These are phyloP conservation scores for Dendrobium nobile DNA, from an alignment of 106 monocot species.

Conservation along the genomic window DNA sequence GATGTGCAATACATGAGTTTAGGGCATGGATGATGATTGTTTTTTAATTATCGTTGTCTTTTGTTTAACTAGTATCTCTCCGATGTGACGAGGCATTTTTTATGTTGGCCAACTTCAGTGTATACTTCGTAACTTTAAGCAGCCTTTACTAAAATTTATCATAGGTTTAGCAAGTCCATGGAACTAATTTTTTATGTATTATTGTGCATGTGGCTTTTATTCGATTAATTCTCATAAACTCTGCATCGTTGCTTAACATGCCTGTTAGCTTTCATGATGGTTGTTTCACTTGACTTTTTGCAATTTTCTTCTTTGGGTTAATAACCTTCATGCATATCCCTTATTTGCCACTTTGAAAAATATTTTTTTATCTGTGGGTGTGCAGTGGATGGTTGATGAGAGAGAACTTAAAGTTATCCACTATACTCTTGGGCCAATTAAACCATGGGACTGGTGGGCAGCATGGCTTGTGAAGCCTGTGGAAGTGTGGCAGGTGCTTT, in stretches of 20 bases:
- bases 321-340: background rate
- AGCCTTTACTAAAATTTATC: background rate
- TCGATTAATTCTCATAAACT: background rate
- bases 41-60: background rate
- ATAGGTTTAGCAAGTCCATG: background rate
- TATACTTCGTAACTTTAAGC: background rate
- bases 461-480: constrained; percentile 98
- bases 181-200: background rate
- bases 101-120: background rate
- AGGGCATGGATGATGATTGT: background rate
- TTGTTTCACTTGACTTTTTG: background rate
- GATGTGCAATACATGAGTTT: background rate
- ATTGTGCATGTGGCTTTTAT: background rate
- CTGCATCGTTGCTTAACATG: background rate
- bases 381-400: constrained; percentile 99
- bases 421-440: constrained; percentile 96
- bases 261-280: background rate
- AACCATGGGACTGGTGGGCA: constrained; percentile 99
- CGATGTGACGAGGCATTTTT: background rate
- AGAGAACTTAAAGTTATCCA: constrained; percentile 89
- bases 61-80: background rate
- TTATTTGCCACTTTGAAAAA: background rate
- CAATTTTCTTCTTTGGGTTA: background rate
- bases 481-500: constrained; percentile 87
- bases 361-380: constrained; percentile 6